Conservation (phyloP, 225 moss, liverwort and hornwort genomes). For the Straminergon stramineum region DNA sequence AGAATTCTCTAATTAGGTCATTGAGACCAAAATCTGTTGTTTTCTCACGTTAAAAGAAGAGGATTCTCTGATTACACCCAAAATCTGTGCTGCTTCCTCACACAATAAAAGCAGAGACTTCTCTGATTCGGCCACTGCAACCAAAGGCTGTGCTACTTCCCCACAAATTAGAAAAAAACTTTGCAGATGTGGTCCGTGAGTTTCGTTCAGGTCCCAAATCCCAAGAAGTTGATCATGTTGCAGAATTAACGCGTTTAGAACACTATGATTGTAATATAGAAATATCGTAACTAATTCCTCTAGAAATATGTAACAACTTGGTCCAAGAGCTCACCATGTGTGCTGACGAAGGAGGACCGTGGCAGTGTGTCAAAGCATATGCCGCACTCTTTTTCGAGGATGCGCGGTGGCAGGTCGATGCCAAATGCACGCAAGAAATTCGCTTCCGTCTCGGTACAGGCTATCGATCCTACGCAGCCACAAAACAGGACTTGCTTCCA, state of each 20-base stretch:
- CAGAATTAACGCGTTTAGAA: neutral
- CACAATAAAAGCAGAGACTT: too few relatives aligned
- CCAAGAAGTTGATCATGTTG: neutral
- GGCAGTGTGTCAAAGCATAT: conserved; percentile 3
- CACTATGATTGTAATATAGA: neutral
- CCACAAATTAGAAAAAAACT: neutral
- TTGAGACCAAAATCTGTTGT: neutral
- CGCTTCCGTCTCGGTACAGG: neutral
- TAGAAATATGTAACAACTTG: neutral
- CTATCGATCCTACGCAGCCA: neutral
- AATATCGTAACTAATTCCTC: neutral
- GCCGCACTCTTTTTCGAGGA: neutral
- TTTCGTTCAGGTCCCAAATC: neutral
- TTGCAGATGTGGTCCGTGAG: neutral
- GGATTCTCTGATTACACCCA: too few relatives aligned
- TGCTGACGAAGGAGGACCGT: neutral
- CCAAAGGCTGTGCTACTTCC: neutral
- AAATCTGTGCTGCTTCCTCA: neutral
- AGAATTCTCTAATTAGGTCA: neutral
- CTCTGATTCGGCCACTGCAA: too few relatives aligned
- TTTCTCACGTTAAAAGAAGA: too few relatives aligned
- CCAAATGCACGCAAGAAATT: neutral
- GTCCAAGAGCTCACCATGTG: neutral
- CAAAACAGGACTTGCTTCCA: neutral
- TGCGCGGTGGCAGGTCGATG: neutral